Conservation (phyloP, 2,329 filamentous ascomycete genomes). For the Penicillium hordei region DNA sequence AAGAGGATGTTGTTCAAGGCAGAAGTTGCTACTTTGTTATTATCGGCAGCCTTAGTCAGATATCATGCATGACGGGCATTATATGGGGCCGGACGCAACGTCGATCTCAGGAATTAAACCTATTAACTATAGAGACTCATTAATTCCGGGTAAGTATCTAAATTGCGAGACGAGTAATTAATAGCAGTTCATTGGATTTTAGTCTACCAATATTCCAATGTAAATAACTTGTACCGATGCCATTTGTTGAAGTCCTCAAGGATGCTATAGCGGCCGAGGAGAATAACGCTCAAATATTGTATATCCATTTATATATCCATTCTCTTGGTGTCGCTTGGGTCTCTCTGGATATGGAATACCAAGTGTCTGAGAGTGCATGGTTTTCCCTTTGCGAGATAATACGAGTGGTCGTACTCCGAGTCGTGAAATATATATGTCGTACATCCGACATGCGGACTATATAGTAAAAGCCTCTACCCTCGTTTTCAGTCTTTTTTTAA, state of each 20-base stretch:
- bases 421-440: background rate
- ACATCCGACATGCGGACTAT: background rate
- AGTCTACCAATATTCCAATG: background rate
- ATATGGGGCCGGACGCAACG: background rate
- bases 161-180: background rate
- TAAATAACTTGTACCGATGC: background rate
- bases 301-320: background rate
- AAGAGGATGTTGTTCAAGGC: slow-evolving; percentile 13
- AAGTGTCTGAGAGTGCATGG: background rate
- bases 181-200: too few species aligned
- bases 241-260: background rate
- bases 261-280: background rate
- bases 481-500: too few species aligned
- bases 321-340: background rate
- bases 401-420: background rate
- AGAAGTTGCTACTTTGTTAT: slow-evolving; percentile 26
- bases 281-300: background rate
- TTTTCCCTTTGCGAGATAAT: background rate
- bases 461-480: background rate
- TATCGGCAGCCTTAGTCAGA: slow-evolving; percentile 28
- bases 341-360: background rate
- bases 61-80: slow-evolving; percentile 1
- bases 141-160: background rate
- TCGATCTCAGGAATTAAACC: background rate
- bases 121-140: background rate